phyloP scores from a whole-genome alignment of 2,329 filamentous ascomycete genomes.

The Colletotrichum noveboracense region DNA sequence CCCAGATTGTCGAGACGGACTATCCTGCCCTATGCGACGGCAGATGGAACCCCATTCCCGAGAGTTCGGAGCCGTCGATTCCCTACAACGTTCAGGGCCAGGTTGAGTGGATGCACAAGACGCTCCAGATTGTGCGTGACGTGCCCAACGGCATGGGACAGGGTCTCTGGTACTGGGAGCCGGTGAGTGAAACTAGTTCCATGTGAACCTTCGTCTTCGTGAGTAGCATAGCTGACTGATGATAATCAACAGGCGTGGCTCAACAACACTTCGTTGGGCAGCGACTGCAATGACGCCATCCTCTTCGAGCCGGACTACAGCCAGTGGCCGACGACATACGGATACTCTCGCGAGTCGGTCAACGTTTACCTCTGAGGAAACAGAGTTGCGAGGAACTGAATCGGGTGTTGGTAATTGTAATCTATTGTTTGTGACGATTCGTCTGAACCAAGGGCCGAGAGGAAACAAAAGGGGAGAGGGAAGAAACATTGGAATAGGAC shows the following conservation, averaged over 20 bases:
- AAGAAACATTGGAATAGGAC: background rate
- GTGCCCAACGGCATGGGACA: slow-evolving; percentile 3
- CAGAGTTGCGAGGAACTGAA: background rate
- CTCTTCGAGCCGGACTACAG: slow-evolving; percentile 15
- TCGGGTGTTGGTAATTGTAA: background rate
- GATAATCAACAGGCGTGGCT: background rate
- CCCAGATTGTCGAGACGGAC: slow-evolving; percentile 18
- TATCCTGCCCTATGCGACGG: slow-evolving; percentile 18
- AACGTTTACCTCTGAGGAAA: background rate
- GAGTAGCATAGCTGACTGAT: background rate
- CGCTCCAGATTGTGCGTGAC: slow-evolving; percentile 2
- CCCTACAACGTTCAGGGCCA: slow-evolving; percentile 14
- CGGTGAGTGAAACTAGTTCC: background rate
- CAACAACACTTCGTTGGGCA: slow-evolving; percentile 14
- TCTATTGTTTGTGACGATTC: background rate
- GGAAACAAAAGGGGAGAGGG: background rate
- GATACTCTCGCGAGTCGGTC: slow-evolving; percentile 11
- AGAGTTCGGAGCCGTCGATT: slow-evolving; percentile 12
- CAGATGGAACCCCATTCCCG: slow-evolving; percentile 12
- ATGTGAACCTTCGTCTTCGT: background rate
- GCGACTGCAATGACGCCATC: slow-evolving; percentile 13
- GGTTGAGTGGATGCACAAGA: slow-evolving; percentile 4
- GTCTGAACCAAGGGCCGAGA: background rate
- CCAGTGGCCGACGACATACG: slow-evolving; percentile 10
- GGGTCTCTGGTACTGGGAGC: slow-evolving; percentile 16